These are phyloP conservation scores for Neurospora pannonica DNA, from an alignment of 495 filamentous ascomycete genomes.

Conservation along the genomic window DNA sequence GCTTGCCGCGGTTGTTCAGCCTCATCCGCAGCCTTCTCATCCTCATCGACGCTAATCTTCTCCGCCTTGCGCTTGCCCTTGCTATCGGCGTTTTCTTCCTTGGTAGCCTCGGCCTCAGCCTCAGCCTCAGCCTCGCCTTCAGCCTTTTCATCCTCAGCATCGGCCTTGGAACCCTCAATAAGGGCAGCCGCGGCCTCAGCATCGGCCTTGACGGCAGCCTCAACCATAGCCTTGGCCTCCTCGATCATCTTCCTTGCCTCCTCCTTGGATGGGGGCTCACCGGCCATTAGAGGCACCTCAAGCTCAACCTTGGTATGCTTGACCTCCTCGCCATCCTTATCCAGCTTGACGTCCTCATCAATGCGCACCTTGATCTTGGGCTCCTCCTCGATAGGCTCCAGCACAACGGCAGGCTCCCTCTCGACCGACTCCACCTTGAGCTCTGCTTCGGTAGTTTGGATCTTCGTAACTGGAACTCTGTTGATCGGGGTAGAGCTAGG, in stretches of 20 bases:
- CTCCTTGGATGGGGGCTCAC: conserved; percentile 62
- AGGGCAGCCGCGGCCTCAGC: conserved; percentile 27
- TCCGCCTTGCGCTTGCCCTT: conserved; percentile 76
- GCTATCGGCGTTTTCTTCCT: conserved; percentile 36
- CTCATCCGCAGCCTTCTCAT: conserved; percentile 13
- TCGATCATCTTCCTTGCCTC: conserved; percentile 73
- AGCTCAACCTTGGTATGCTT: conserved; percentile 71
- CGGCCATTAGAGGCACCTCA: conserved; percentile 47
- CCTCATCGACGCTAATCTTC: conserved; percentile 47
- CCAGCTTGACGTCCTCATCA: conserved; percentile 55
- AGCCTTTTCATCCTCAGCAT: conserved; percentile 69
- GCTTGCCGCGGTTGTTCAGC: conserved; percentile 43
- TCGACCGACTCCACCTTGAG: conserved; percentile 32
- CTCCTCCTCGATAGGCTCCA: conserved; percentile 42
- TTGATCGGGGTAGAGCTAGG: conserved; percentile 18
- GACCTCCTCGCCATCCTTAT: conserved; percentile 52
- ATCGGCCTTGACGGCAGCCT: conserved; percentile 56
- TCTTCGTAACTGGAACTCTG: conserved; percentile 16
- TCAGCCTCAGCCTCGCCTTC: conserved; percentile 37
- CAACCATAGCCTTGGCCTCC: conserved; percentile 83
- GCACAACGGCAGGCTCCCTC: conserved; percentile 30
- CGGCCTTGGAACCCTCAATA: conserved; percentile 75
- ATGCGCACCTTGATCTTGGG: conserved; percentile 60
- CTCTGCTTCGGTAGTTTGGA: conserved; percentile 22
- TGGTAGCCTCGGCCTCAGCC: conserved; percentile 1